Conservation (phyloP, 768 basidiomycete genomes). For the Heimioporus sp. region DNA sequence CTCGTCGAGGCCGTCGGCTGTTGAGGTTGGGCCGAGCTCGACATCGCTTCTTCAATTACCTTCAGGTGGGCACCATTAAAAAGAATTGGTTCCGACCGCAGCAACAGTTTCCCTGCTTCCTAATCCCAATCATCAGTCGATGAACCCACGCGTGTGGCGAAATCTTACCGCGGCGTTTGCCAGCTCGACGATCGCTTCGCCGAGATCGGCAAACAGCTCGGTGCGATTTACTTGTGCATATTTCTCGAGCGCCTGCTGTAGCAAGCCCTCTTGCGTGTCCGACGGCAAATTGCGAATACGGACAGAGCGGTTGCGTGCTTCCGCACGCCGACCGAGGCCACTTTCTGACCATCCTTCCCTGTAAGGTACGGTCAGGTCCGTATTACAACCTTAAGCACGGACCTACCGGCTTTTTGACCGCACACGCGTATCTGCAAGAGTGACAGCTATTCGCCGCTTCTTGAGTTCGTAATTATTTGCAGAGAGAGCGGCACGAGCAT, state of each 20-base stretch:
- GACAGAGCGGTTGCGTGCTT: constrained; percentile 67
- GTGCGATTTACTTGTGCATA: constrained; percentile 66
- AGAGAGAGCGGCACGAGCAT: constrained; percentile 66
- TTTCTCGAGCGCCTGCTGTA: constrained; percentile 90
- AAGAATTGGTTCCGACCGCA: constrained; percentile 67
- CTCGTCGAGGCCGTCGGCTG: constrained; percentile 36
- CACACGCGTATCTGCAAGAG: constrained; percentile 73
- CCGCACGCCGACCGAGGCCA: constrained; percentile 54
- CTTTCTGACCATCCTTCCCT: constrained; percentile 49
- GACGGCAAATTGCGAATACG: constrained; percentile 73
- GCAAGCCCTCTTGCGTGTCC: constrained; percentile 81
- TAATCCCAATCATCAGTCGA: constrained; percentile 27
- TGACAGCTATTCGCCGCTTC: constrained; percentile 87
- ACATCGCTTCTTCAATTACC: constrained; percentile 53
- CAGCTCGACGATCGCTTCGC: constrained; percentile 64
- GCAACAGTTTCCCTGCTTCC: constrained; percentile 82
- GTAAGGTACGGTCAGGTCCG: not conserved
- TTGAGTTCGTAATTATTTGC: constrained; percentile 89
- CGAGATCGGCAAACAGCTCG: constrained; percentile 63
- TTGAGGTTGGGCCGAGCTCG: constrained; percentile 29
- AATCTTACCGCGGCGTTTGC: constrained; percentile 60
- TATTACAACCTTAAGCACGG: not conserved
- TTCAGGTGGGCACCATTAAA: constrained; percentile 63
- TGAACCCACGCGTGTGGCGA: not conserved
- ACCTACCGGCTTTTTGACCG: constrained; percentile 52